Conservation (phyloP, 148 eudicot genomes). For the Selenicereus undatus region DNA sequence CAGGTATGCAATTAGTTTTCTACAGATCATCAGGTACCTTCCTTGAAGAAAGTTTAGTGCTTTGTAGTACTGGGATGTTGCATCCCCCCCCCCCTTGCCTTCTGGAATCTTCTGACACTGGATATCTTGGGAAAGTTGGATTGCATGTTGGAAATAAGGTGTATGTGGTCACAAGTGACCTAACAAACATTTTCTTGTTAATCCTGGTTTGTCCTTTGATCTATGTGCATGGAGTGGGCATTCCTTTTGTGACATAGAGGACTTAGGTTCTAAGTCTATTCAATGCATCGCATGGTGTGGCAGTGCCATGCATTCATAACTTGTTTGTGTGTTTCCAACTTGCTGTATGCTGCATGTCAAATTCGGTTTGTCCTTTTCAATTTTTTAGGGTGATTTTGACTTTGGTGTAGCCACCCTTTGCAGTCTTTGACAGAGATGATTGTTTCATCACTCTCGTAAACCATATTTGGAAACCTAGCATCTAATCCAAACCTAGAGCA, state of each 20-base stretch:
- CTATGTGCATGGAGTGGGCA: background rate
- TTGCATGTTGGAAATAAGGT: background rate
- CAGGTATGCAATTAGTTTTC: background rate
- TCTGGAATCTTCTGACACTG: background rate
- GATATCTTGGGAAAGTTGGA: background rate
- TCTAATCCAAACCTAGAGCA: background rate
- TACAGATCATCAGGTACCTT: background rate
- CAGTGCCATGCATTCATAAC: background rate
- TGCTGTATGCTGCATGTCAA: background rate
- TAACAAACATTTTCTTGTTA: background rate
- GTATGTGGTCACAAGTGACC: background rate
- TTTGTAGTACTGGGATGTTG: background rate
- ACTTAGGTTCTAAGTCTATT: background rate
- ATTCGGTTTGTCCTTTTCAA: background rate
- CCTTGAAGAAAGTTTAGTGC: background rate
- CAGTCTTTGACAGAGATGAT: background rate
- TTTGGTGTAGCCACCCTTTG: background rate
- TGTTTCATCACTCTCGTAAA: background rate
- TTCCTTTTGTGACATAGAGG: background rate
- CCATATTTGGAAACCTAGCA: background rate
- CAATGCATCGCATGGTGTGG: background rate
- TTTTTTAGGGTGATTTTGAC: background rate
- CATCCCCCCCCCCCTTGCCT: background rate
- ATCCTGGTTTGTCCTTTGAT: background rate
- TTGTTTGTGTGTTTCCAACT: background rate